Evolutionary conservation across 176 grass and related monocot species (phyloP), one percentile per base, ranked within the genome.

Genomic region (Oryza punctata): DNA sequence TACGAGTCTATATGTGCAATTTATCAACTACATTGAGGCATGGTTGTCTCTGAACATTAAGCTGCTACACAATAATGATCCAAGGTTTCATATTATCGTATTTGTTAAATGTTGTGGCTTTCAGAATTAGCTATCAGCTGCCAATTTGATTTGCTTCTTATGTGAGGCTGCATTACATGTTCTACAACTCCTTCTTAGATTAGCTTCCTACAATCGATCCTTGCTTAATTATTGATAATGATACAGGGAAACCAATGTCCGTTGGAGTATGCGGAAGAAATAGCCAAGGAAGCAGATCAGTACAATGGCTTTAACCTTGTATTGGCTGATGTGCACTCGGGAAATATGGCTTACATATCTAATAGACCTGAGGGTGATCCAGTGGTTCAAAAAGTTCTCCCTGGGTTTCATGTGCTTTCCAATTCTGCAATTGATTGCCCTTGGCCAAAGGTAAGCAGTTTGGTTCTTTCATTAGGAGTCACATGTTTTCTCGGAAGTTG

Each of bases 271-370:
- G 96, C 91, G 27, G 24, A 81, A 70, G 91, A 98, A 87, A 92
- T 93, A 75, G 87, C 83, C 43, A 92, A 87, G 30, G 96, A 98
- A 90, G 96, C 91, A 81, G 68, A 98, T 82, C 77, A 82, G 71
- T 98, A 95, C 76, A 94, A 93, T 67, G 92, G 92, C 14, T 98
- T 98, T 76, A 98, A 98, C 77, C 85, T 98, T 69, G 60, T 98
- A 77, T 70, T 98, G 81, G 82, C 89, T 2, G 92, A 98, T 90
- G 61, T 98, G 67, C 50, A 30, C 77, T 91, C 73, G 73, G 85
- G 79, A 76, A 73, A 79, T 79, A 98, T 98, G 95, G 89, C 91
- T 87, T 98, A 90, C 73, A 80, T 95, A 46, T 98, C 96, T 72
- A 98, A 98, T 78, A 85, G 89, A 47, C 91, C 89, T 15, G 27